Conservation (phyloP, 805 yeast species). For the Monosporozyma unispora region DNA sequence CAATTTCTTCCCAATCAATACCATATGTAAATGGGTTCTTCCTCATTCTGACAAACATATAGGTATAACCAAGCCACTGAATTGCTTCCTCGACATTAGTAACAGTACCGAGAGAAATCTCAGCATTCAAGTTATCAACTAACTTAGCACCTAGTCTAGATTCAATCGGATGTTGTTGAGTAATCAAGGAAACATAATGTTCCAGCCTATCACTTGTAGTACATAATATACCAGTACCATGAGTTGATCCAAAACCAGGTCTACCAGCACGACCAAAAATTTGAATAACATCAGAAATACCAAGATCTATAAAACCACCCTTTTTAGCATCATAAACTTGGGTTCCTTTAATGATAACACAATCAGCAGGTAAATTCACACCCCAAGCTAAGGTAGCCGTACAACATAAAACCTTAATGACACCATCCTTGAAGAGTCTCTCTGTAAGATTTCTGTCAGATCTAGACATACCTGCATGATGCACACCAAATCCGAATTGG, state of each 20-base stretch:
- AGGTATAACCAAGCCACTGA: constrained; percentile 96
- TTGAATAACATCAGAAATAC: constrained; percentile 94
- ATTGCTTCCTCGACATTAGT: constrained; percentile 91
- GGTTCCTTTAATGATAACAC: constrained; percentile 92
- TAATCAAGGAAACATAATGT: constrained; percentile 77
- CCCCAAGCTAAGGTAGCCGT: constrained; percentile 99
- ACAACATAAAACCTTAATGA: constrained; percentile 82
- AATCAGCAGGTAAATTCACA: constrained; percentile 96
- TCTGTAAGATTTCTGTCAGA: constrained; percentile 86
- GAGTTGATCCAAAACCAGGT: constrained; percentile 80
- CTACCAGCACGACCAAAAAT: constrained; percentile 99
- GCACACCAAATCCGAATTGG: constrained; percentile 78
- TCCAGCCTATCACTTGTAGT: constrained; percentile 76
- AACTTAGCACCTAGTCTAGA: constrained; percentile 68
- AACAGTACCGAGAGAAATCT: constrained; percentile 89
- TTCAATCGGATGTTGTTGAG: constrained; percentile 96
- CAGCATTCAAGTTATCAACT: constrained; percentile 92
- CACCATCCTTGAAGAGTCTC: constrained; percentile 75
- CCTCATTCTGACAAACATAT: constrained; percentile 87
- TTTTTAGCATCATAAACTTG: constrained; percentile 89
- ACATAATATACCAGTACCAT: constrained; percentile 86
- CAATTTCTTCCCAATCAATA: constrained; percentile 75
- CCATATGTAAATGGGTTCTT: constrained; percentile 92
- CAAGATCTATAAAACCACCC: constrained; percentile 90
- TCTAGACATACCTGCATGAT: constrained; percentile 95